A percentile compares a stretch with the other conserved stretches of the same genome.
Conservation (phyloP, 805 yeast genomes). For the Saccharomycopsis oosterbeekiorum region DNA sequence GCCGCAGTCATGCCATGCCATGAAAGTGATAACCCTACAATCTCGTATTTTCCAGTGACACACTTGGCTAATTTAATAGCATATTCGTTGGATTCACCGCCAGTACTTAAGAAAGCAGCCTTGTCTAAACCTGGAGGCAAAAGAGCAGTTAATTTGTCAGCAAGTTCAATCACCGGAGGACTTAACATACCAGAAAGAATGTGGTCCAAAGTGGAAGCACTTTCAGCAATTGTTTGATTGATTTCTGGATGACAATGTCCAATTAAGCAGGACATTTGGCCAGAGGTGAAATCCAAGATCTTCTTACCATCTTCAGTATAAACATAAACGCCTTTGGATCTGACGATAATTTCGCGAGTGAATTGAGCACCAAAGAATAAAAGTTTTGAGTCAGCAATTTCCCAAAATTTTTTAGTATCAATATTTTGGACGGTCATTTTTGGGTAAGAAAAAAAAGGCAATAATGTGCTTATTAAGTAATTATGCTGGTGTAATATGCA, state of each 20-base stretch:
- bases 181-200: conserved; percentile 24
- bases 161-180: conserved; percentile 25
- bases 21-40: conserved; percentile 24
- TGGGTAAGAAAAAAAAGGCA: background rate
- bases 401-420: background rate
- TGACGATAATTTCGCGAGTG: conserved; percentile 2
- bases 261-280: conserved; percentile 22
- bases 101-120: conserved; percentile 25
- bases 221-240: conserved; percentile 21
- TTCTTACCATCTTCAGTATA: conserved; percentile 21
- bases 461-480: background rate
- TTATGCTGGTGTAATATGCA: too few species aligned
- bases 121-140: conserved; percentile 22
- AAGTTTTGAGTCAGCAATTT: conserved; percentile 4
- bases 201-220: conserved; percentile 22
- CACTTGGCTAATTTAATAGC: conserved; percentile 27
- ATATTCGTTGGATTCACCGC: conserved; percentile 28
- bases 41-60: conserved; percentile 23
- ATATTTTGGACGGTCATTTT: background rate
- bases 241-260: conserved; percentile 26
- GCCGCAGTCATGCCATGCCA: conserved; percentile 27
- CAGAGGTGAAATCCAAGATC: conserved; percentile 24
- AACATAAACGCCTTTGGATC: conserved; percentile 22
- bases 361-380: conserved; percentile 4
- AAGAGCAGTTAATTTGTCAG: conserved; percentile 23